Percentiles rank a stretch among this genome's conserved stretches.
These are phyloP conservation scores for Penicillium psychrosexuale DNA, from an alignment of 2,329 filamentous ascomycete genomes.

Conservation along the genomic window DNA sequence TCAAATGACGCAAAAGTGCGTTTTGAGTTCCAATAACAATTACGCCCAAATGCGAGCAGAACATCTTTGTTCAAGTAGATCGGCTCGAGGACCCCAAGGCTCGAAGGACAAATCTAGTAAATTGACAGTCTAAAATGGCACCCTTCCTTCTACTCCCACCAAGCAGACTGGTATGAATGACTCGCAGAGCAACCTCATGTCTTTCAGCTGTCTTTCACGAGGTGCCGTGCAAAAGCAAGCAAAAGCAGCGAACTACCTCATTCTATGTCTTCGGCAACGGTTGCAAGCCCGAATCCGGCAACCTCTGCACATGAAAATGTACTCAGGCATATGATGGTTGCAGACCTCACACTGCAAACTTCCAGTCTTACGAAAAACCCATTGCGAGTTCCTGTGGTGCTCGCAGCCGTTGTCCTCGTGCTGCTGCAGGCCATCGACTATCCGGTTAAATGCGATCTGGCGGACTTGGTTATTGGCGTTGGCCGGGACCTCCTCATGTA, in stretches of 20 bases:
- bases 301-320: conserved; percentile 11
- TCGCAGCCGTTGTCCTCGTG: conserved; percentile 12
- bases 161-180: not conserved
- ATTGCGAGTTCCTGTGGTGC: conserved; percentile 12
- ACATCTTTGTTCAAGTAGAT: not conserved
- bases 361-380: not conserved
- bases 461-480: not conserved
- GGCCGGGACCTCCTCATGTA: conserved; percentile 8
- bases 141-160: not conserved
- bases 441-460: conserved; percentile 1
- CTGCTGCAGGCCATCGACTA: not conserved
- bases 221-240: not conserved
- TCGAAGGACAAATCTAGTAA: not conserved
- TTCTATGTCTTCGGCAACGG: not conserved
- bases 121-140: not conserved
- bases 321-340: not conserved
- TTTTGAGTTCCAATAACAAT: not conserved
- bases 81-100: not conserved
- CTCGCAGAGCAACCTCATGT: not conserved
- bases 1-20: not conserved
- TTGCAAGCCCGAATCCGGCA: conserved; percentile 12
- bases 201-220: not conserved
- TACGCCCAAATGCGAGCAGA: not conserved
- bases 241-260: not conserved
- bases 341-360: not conserved